These are phyloP conservation scores for Didymella sp. DNA, from an alignment of 2,329 filamentous ascomycete species.

Conservation along the genomic window DNA sequence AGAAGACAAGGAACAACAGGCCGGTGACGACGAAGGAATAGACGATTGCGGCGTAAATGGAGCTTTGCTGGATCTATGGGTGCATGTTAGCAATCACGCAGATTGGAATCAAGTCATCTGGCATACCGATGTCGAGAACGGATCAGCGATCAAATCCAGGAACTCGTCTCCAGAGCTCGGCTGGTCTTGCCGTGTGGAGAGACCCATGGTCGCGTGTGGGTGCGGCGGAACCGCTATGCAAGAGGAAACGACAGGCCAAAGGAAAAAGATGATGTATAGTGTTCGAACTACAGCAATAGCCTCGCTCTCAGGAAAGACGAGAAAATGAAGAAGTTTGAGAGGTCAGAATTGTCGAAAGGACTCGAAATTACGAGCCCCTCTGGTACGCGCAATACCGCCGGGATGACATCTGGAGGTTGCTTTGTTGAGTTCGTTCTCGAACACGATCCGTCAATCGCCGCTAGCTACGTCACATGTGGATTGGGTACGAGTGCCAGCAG, in stretches of 20 bases:
- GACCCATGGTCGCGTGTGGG: conserved; percentile 22
- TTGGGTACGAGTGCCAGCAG: conserved; percentile 2
- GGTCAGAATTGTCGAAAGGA: background rate
- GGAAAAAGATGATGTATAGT: conserved; percentile 1
- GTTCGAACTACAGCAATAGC: background rate
- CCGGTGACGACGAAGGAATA: conserved; percentile 79
- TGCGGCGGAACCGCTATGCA: conserved; percentile 13
- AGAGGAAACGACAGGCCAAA: conserved; percentile 10
- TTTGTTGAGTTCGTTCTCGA: conserved; percentile 24
- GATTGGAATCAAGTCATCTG: background rate
- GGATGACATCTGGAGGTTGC: conserved; percentile 18
- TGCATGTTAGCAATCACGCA: conserved; percentile 4
- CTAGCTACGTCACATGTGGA: conserved; percentile 23
- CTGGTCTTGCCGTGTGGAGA: conserved; percentile 20
- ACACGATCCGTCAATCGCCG: conserved; percentile 19
- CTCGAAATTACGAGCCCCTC: conserved; percentile 11
- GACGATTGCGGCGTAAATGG: conserved; percentile 79
- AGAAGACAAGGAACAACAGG: conserved; percentile 81
- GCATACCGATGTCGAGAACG: conserved; percentile 47
- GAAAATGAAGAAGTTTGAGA: conserved; percentile 3
- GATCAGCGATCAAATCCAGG: conserved; percentile 50
- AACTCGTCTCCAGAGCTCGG: conserved; percentile 44
- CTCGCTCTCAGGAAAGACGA: background rate
- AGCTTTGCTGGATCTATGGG: conserved; percentile 63
- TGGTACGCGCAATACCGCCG: conserved; percentile 18